These are phyloP conservation scores for Bodo saltans DNA, from an alignment of 78 protist species.

Conservation along the genomic window DNA sequence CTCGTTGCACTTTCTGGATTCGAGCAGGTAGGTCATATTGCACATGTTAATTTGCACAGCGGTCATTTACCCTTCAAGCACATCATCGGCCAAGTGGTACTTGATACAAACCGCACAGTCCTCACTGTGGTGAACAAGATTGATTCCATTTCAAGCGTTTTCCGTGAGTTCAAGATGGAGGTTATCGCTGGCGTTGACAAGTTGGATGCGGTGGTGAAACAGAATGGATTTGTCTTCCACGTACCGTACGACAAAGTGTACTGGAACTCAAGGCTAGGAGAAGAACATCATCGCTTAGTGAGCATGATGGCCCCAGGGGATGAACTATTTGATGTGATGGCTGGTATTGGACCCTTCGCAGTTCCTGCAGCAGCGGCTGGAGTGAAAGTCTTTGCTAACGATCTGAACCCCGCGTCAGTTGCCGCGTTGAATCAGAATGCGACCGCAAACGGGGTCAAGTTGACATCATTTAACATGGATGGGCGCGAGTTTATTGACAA, in stretches of 20 bases:
- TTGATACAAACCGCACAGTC: conserved; percentile 34
- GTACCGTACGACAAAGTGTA: conserved; percentile 84
- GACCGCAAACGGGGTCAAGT: conserved; percentile 46
- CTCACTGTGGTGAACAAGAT: conserved; percentile 88
- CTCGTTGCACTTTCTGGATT: conserved; percentile 60
- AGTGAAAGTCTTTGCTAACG: conserved; percentile 82
- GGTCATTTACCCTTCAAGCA: conserved; percentile 69
- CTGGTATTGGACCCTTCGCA: conserved; percentile 97
- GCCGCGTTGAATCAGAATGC: conserved; percentile 60
- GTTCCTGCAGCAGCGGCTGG: conserved; percentile 72
- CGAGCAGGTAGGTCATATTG: conserved; percentile 88
- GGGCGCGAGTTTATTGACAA: conserved; percentile 46
- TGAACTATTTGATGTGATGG: conserved; percentile 66
- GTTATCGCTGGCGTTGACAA: conserved; percentile 78
- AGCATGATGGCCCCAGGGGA: neutral
- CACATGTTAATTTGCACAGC: conserved; percentile 83
- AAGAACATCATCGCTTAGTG: conserved; percentile 80
- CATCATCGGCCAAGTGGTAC: conserved; percentile 78
- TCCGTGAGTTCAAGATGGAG: conserved; percentile 87
- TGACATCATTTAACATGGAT: conserved; percentile 39
- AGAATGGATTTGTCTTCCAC: conserved; percentile 72
- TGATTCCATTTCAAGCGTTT: conserved; percentile 64
- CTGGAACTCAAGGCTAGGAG: conserved; percentile 88
- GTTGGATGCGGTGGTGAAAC: conserved; percentile 46
- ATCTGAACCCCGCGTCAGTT: conserved; percentile 77